Evolutionary conservation across 305 asterid species (phyloP), one percentile per base, ranked within the genome.

Genomic region (Fraxinus baroniana): DNA sequence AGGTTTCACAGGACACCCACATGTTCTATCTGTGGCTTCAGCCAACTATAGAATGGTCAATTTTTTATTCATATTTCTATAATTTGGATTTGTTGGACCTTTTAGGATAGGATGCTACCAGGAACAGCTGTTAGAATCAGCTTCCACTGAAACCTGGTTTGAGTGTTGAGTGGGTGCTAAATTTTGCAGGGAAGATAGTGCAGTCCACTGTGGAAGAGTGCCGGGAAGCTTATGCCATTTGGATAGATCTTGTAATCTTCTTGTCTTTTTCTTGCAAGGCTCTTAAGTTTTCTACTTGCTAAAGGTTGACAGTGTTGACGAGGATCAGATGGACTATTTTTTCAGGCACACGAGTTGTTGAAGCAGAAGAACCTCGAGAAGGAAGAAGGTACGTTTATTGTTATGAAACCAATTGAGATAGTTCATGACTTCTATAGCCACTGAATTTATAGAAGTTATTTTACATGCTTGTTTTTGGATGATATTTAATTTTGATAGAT

Each of bases 151-250:
- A 36, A 57, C 66, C 73, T 79, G 82, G 76, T 44, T 57, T 46
- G 28, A 46, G 5, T 74, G 78, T 86, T 85, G 80, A 83, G 7
- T 71, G 78, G 55, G 33, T 86, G 81, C 80, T 78, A 78, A 32
- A 64, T 85, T 84, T 82, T 89, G 88, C 99, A 97, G 98, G 99
- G 87, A 97, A 97, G 89, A 97, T 97, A 86, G 93, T 94, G 82
- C 97, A 91, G 91, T 93, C 98, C 72, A 96, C 99, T 74, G 76
- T 93, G 72, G 99, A 96, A 83, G 98, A 96, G 84, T 92, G 97
- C 83, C 94, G 97, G 79, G 98, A 93, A 77, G 93, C 88, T 86
- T 94, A 89, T 90, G 95, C 89, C 78, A 79, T 79, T 83, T 96
- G 98, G 98, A 91, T 92, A 68, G 90, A 91, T 66, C 94, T 89